phyloP scores from a whole-genome alignment of 2,329 filamentous ascomycete genomes.

The Fusarium chlamydosporum region DNA sequence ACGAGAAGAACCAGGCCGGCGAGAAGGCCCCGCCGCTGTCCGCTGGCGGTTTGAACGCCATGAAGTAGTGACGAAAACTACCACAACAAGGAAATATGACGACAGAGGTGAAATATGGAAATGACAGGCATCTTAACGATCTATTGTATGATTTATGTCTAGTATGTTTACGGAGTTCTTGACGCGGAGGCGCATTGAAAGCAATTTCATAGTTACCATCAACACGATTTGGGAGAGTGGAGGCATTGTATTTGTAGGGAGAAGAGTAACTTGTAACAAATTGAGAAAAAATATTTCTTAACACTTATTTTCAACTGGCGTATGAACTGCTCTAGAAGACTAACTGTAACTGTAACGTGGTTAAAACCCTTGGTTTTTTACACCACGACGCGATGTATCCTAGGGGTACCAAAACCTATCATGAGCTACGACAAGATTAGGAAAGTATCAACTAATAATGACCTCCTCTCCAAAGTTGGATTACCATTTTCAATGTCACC shows the following conservation, averaged over 20 bases:
- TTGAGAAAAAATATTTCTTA: too few relatives aligned
- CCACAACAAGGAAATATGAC: accelerated
- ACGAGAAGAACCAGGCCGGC: conserved; percentile 20
- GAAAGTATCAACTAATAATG: too few relatives aligned
- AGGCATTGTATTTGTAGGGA: not conserved
- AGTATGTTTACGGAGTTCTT: not conserved
- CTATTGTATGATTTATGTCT: not conserved
- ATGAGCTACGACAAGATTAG: too few relatives aligned
- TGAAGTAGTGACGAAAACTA: not conserved
- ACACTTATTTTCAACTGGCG: too few relatives aligned
- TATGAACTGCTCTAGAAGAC: too few relatives aligned
- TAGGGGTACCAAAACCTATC: too few relatives aligned
- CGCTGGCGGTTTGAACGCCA: conserved; percentile 12
- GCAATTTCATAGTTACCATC: not conserved
- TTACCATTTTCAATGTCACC: not conserved
- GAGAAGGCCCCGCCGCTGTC: conserved; percentile 8
- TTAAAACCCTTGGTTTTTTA: too few relatives aligned
- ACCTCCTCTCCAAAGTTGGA: too few relatives aligned
- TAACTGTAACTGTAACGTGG: too few relatives aligned
- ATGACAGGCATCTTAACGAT: not conserved
- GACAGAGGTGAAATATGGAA: too few relatives aligned
- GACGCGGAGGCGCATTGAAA: not conserved
- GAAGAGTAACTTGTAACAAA: not conserved
- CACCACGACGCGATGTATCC: too few relatives aligned
- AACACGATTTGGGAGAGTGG: accelerated